Base-by-base conservation (phyloP, 2,329 filamentous ascomycete species). In the Aspergillus sp. region DNA sequence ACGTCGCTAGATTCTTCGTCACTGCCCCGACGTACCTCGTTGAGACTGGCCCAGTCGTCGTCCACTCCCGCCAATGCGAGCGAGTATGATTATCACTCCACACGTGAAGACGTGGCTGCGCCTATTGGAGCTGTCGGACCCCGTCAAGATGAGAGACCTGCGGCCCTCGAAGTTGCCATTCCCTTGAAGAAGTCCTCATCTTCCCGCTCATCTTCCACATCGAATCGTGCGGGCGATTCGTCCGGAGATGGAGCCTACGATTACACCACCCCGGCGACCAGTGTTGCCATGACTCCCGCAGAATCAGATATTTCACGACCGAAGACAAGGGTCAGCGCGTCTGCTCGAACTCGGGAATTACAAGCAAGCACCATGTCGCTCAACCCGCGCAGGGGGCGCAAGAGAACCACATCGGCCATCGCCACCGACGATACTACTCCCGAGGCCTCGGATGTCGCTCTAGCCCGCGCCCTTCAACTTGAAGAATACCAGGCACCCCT, bases 181-280 rank as follows among this genome's bases (percentile, higher is more conserved):
- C 71, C 74, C 0, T 39, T 65, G 10, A 69, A 66, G 54, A 72
- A 70, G 55, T 56, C 61, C 12, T 63, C 69, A 14, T 49, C 65
- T 2, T 65, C 58, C 6, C 59, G 65, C 46, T 67, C 68, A 7
- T 67, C 74, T 1, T 72, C 73, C 42, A 76, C 79, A 26, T 67
- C 77, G 5, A 78, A 76, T 22, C 80, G 79, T 2, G 63, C 72
- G 31, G 74, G 75, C 6, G 74, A 75, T 36, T 71, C 71, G 10
- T 72, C 74, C 31, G 71, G 78, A 55, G 78, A 79, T 56, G 76
- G 77, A 6, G 82, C 77, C 11, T 77, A 78, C 42, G 83, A 80
- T 18, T 84, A 82, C 66, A 86, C 85, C 59, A 90, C 87, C 3
- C 86, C 87, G 4, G 83, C 79, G 42, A 90, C 87, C 20, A 88